Evolutionary conservation across 106 monocot genomes (phyloP).

Genomic region (Phalaenopsis aphrodite): DNA sequence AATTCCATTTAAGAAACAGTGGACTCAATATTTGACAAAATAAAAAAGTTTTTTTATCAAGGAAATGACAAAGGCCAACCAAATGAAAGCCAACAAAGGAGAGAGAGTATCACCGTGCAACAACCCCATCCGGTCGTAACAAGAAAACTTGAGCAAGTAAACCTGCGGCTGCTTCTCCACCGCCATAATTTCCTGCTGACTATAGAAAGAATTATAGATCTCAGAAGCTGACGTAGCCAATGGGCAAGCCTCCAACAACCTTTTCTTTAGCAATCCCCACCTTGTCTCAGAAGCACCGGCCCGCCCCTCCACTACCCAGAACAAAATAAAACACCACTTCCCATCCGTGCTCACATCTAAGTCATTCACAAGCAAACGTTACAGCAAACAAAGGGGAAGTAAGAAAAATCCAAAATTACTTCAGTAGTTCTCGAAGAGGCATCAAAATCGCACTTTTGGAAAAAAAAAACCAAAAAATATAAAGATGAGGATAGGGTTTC

Average conservation of each 20-base stretch:
- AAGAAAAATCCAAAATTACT: no score
- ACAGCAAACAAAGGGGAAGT: background rate
- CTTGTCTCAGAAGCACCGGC: slow-evolving; percentile 10
- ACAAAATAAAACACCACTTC: slow-evolving; percentile 58
- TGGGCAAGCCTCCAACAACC: slow-evolving; percentile 39
- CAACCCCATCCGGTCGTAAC: slow-evolving; percentile 41
- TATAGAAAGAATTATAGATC: slow-evolving; percentile 22
- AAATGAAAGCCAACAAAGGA: background rate
- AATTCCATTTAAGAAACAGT: background rate
- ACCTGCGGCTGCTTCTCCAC: slow-evolving; percentile 24
- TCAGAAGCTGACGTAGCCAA: slow-evolving; percentile 15
- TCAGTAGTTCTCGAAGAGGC: no score
- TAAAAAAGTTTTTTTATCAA: background rate
- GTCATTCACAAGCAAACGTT: background rate
- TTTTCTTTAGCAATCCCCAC: slow-evolving; percentile 43
- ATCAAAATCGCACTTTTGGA: no score
- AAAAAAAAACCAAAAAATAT: background rate
- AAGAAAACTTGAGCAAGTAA: slow-evolving; percentile 49
- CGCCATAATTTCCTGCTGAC: slow-evolving; percentile 24
- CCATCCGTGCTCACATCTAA: slow-evolving; percentile 51
- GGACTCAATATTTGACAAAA: background rate
- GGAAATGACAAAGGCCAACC: no score
- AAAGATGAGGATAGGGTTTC: background rate
- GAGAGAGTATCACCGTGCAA: slow-evolving; percentile 32
- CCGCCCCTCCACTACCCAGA: slow-evolving; percentile 44